Percentiles rank a stretch among this genome's conserved stretches.
Conservation (phyloP, 139 green algal genomes). For the Trebouxia sp. region DNA sequence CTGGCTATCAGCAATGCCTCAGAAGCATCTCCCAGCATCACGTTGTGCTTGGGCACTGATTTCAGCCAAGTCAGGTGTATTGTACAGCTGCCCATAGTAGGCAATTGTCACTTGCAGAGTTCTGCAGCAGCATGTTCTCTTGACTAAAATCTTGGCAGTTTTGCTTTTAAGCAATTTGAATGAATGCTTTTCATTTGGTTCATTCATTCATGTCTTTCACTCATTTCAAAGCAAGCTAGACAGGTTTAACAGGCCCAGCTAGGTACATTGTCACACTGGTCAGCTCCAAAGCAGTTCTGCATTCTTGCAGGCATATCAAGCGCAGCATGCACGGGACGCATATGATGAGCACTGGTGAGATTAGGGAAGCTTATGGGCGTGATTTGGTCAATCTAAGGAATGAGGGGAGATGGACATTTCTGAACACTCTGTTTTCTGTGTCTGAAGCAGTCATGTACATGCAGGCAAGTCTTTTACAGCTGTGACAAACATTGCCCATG, state of each 20-base stretch:
- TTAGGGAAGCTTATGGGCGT: slow-evolving; percentile 78
- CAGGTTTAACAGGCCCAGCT: too few species aligned
- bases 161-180: neutral
- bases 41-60: neutral
- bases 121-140: neutral
- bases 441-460: slow-evolving; percentile 91
- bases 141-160: too few species aligned
- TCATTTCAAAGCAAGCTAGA: too few species aligned
- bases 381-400: slow-evolving; percentile 89
- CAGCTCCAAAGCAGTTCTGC: neutral
- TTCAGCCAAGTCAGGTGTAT: neutral
- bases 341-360: slow-evolving; percentile 82
- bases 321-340: slow-evolving; percentile 91
- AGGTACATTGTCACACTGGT: too few species aligned
- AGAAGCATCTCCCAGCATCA: neutral
- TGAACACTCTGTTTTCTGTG: slow-evolving; percentile 96
- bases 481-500: neutral
- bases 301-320: slow-evolving; percentile 79
- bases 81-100: neutral
- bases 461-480: slow-evolving; percentile 64
- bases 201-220: too few species aligned
- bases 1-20: neutral
- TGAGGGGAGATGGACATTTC: slow-evolving; percentile 86
- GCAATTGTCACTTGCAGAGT: too few species aligned
- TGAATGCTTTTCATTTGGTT: too few species aligned